Evolutionary conservation across 2,329 filamentous ascomycete species (phyloP), one percentile per base, ranked within the genome.

Genomic region (Taxawa tesnikishii): DNA sequence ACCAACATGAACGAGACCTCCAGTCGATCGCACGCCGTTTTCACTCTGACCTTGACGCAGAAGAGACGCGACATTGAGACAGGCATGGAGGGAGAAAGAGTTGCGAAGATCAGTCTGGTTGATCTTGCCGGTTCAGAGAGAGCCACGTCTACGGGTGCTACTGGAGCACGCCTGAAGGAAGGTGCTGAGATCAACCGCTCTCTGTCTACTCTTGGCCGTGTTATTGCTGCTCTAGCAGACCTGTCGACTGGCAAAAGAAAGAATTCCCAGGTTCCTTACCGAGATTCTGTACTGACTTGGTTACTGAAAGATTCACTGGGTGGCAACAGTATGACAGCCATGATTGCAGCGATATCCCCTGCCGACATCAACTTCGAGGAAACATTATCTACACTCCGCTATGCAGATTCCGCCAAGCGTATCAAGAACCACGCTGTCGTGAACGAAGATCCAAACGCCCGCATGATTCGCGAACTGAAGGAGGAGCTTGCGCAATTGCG

Each of bases 1-100:
- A 98, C 90, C 24, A 98, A 96, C 70, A 98, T 98, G 90, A 98
- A 98, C 67, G 90, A 96, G 59, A 98, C 92, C 0, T 94, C 85
- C 38, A 94, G 85, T 71, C 79, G 90, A 66, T 96, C 88, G 54
- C 90, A 98, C 58, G 90, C 90, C 25, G 92, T 98, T 31, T 98
- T 98, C 55, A 98, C 92, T 13, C 67, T 98, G 33, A 96, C 88
- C 50, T 66, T 98, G 28, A 94, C 85, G 0, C 90, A 98, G 56
- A 96, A 94, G 57, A 77, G 83, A 38, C 80, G 81, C 51, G 90
- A 98, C 52, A 64, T 73, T 2, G 85, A 94, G 54, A 94, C 90
- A 1, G 92, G 85, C 43, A 92, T 98, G 87, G 84, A 87, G 47
- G 83, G 88, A 48, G 92, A 98, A 58, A 94, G 94, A 58, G 88